These are phyloP conservation scores for Vitis amurensis DNA, from an alignment of 164 flowering plant genomes.

Conservation along the genomic window DNA sequence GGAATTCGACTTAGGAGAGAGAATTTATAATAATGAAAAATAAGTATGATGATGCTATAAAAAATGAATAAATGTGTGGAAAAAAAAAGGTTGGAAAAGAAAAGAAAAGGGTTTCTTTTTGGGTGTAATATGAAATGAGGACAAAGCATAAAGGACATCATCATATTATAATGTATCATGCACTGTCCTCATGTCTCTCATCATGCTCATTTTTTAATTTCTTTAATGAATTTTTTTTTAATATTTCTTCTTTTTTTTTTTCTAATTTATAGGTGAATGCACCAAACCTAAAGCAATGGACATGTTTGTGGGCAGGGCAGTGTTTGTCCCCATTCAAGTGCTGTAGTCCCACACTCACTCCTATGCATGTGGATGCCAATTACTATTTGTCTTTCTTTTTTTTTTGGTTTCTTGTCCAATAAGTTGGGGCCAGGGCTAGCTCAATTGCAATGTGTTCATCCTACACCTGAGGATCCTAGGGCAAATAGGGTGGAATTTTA, in stretches of 20 bases:
- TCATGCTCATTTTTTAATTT: conserved; percentile 7
- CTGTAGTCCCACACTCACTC: too few relatives aligned
- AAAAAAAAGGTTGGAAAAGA: not conserved
- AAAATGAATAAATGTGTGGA: not conserved
- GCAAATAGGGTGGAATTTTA: too few relatives aligned
- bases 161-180: conserved; percentile 3
- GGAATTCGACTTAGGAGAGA: conserved; percentile 9
- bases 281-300: not conserved
- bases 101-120: not conserved
- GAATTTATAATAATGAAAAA: not conserved
- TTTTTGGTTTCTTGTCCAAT: too few relatives aligned
- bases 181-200: conserved; percentile 22
- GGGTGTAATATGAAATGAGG: conserved; percentile 14
- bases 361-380: too few relatives aligned
- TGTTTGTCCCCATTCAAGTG: not conserved
- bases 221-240: not conserved
- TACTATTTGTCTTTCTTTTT: too few relatives aligned
- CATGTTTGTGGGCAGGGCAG: conserved; percentile 12
- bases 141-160: conserved; percentile 20
- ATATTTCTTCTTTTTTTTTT: not conserved
- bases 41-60: too few relatives aligned
- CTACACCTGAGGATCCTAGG: too few relatives aligned
- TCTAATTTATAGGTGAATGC: conserved; percentile 11
- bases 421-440: too few relatives aligned
- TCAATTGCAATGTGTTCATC: too few relatives aligned